These are phyloP conservation scores for Penicillium digitatum DNA, from an alignment of 2,329 filamentous ascomycete species.

Conservation along the genomic window DNA sequence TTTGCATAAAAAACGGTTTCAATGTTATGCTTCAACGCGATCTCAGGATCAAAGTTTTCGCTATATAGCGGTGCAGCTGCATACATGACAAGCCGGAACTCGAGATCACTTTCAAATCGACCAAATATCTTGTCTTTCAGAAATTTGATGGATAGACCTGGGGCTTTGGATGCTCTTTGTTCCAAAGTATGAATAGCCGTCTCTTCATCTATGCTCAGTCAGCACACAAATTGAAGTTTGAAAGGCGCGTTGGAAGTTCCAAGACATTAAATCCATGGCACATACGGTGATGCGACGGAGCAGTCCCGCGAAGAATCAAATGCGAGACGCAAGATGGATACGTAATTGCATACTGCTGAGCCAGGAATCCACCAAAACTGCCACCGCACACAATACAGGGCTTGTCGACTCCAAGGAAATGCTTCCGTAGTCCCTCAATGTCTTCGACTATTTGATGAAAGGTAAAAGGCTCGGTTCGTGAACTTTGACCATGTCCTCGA, in stretches of 20 bases:
- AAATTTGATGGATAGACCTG: background rate
- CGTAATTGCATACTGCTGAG: background rate
- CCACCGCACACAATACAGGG: background rate
- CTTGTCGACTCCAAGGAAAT: background rate
- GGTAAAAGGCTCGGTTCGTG: background rate
- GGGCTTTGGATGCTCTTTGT: background rate
- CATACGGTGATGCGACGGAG: background rate
- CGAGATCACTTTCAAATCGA: background rate
- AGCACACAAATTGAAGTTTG: accelerated
- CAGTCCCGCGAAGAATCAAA: background rate
- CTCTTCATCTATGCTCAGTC: background rate
- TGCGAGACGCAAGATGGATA: background rate
- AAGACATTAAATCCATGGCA: background rate
- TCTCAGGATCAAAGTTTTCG: background rate
- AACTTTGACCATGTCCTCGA: background rate
- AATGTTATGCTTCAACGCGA: background rate
- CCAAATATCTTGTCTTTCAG: background rate
- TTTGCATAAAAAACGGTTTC: background rate
- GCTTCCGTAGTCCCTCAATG: background rate
- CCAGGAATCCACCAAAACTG: background rate
- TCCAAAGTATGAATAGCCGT: background rate
- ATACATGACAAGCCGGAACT: background rate
- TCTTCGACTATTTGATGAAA: background rate
- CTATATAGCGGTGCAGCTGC: background rate
- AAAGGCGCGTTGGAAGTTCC: background rate